Base-by-base conservation (phyloP, 2,329 filamentous ascomycete genomes). In the Beauveria bassiana region DNA sequence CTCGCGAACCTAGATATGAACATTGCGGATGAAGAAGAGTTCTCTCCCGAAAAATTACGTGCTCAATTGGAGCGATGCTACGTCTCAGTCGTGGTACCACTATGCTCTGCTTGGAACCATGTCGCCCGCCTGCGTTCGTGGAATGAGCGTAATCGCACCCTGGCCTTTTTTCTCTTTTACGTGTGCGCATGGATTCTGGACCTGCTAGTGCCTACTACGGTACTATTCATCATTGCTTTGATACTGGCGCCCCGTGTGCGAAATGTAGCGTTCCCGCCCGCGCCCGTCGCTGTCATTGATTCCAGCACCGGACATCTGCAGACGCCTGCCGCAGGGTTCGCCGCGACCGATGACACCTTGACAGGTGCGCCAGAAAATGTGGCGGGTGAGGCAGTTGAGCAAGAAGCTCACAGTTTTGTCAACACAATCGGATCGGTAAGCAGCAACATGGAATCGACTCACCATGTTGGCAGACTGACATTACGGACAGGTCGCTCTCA, bases 361-460 rank as follows among this genome's bases (percentile, higher is more conserved):
- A 93, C 89, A 0, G 90, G 90, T 2, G 90, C 90, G 0, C 87
- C 89, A 0, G 89, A 95, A 69, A 89, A 89, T 64, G 82, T 90
- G 72, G 88, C 89, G 68, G 90, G 90, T 47, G 89, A 93, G 69
- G 86, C 89, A 0, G 87, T 90, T 0, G 90, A 93, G 69, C 83
- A 88, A 62, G 90, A 93, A 72, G 90, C 90, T 1, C 86, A 82
- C 66, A 91, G 91, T 69, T 86, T 93, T 64, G 86, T 91, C 54
- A 86, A 86, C 56, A 82, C 86, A 10, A 84, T 93, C 61, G 66
- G 68, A 3, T 65, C 65, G 0, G 62, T 69, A 40, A 38, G 61
- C 31, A 34, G 31, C 31, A 5, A 34, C 31, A 14, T 14, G 31
- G 31, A 34, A 34, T 14, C 12, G 31, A 34, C 31, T 14, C 5